phyloP scores from a whole-genome alignment of 2,329 filamentous ascomycete species.

The Didymella pomorum region DNA sequence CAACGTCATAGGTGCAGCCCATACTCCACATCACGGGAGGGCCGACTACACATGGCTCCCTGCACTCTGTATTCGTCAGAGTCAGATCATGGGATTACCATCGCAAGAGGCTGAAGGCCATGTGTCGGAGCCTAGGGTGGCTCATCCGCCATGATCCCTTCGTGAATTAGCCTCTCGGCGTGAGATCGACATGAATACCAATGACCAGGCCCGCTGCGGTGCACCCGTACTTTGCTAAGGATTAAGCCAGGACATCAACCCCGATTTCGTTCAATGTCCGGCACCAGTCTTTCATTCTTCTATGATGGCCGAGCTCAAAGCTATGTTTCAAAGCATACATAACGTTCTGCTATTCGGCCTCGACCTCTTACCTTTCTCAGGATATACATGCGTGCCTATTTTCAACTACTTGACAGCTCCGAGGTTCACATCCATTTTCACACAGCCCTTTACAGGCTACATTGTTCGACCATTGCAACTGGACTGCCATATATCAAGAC shows the following conservation, averaged over 20 bases:
- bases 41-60: conserved; percentile 34
- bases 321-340: conserved; percentile 13
- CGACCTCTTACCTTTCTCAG: conserved; percentile 15
- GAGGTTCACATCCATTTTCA: conserved; percentile 8
- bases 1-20: conserved; percentile 36
- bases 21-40: conserved; percentile 35
- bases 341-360: conserved; percentile 1
- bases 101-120: conserved; percentile 16
- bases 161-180: conserved; percentile 13
- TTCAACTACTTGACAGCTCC: conserved; percentile 4
- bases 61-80: conserved; percentile 2
- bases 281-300: conserved; percentile 8
- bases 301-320: background rate
- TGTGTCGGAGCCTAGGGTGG: conserved; percentile 9
- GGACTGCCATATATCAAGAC: background rate
- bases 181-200: conserved; percentile 10
- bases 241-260: conserved; percentile 14
- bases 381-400: conserved; percentile 11
- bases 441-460: background rate
- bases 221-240: conserved; percentile 11
- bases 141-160: conserved; percentile 6
- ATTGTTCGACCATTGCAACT: background rate
- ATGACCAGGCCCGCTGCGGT: conserved; percentile 11
- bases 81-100: background rate
- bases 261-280: conserved; percentile 14